Evolutionary conservation across 1,284 basidiomycete genomes (phyloP), one percentile per base, ranked within the genome.

Genomic region (Vanrija humicola): DNA sequence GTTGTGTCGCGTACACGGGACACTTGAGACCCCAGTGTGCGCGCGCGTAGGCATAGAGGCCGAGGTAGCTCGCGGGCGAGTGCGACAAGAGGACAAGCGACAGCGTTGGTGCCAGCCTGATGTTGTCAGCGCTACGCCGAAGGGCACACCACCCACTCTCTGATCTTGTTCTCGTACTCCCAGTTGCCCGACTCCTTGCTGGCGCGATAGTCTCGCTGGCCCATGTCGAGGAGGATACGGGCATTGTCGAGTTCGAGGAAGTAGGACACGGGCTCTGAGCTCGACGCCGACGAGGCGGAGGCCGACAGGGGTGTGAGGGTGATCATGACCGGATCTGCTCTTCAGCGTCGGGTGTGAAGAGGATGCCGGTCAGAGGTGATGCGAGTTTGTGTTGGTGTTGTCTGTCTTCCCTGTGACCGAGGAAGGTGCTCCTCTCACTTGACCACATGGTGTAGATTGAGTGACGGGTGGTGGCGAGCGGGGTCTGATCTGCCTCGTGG

Each of bases 221-320:
- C 95, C 75, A 95, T 92, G 79, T 98, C 96, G 54, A 99, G 82
- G 34, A 98, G 82, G 66, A 98, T 91, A 51, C 86, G 83, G 25
- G 96, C 87, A 76, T 95, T 90, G 80, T 98, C 96, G 55, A 98
- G 85, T 72, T 98, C 88, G 21, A 98, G 82, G 42, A 98, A 80
- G 75, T 97, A 98, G 28, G 72, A 76, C 44, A 78, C 64, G 19
- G 78, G 77, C 50, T 74, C 70, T 6, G 84, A 83, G 50, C 80
- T 79, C 2, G 84, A 80, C 0, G 75, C 69, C 2, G 86, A 84
- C 50, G 82, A 82, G 42, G 89, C 88, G 47, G 89, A 85, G 38
- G 91, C 89, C 26, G 89, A 88, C 42, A 94, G 79, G 2, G 90
- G 88, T n/a, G 87, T 91, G 74, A 95, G 90, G 34, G 89, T 93